Conservation (phyloP, 2,329 filamentous ascomycete genomes). For the Ophiostoma sp. region DNA sequence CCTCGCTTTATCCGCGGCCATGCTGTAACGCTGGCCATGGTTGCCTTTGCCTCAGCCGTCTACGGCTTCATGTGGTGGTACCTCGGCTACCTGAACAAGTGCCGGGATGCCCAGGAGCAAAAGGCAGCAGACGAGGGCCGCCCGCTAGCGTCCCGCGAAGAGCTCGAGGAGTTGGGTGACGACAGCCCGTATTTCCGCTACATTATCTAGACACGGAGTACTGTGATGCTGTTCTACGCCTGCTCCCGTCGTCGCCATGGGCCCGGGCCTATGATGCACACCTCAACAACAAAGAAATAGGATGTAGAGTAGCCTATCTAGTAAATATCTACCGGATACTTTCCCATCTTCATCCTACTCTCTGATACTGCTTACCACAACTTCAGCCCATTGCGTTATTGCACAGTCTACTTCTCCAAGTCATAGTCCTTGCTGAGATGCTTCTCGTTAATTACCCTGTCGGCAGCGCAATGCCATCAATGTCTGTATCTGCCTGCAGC, state of each 20-base stretch:
- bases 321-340: too few species aligned
- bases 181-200: slow-evolving; percentile 8
- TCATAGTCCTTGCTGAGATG: not conserved
- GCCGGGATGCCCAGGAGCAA: slow-evolving; percentile 6
- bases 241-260: too few species aligned
- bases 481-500: too few species aligned
- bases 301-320: too few species aligned
- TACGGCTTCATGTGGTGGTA: slow-evolving; percentile 14
- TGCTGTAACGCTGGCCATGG: slow-evolving; percentile 11
- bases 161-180: slow-evolving; percentile 12
- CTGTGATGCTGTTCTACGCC: too few species aligned
- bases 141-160: slow-evolving; percentile 1
- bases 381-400: not conserved
- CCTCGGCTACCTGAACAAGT: slow-evolving; percentile 11
- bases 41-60: slow-evolving; percentile 2
- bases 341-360: too few species aligned
- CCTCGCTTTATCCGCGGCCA: slow-evolving; percentile 8
- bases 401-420: not conserved
- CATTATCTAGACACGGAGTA: not conserved
- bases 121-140: not conserved
- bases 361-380: too few species aligned
- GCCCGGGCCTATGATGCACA: too few species aligned
- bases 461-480: too few species aligned
- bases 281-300: too few species aligned
- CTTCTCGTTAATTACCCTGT: not conserved